Evolutionary conservation across 2,329 filamentous ascomycete genomes (phyloP).

Genomic region (Verruconis gallopava): DNA sequence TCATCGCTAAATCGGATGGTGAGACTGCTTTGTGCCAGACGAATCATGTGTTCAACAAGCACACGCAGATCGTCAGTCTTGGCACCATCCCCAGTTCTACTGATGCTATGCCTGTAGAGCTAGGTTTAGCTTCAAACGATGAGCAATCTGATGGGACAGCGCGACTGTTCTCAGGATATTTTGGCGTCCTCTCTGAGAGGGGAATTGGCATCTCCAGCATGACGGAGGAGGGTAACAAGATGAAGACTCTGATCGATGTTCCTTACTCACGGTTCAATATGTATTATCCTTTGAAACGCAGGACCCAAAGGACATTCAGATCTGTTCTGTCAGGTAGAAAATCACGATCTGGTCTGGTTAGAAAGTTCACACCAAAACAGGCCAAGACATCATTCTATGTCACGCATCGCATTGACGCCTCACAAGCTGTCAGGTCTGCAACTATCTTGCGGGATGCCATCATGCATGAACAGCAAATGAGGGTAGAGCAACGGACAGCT

Average conservation of each 20-base stretch:
- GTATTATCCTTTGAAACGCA: background rate
- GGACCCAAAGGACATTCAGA: background rate
- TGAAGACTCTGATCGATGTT: background rate
- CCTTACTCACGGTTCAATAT: background rate
- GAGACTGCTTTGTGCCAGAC: background rate
- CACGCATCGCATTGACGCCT: background rate
- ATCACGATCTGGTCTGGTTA: background rate
- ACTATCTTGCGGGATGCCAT: too few relatives aligned
- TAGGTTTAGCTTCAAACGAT: slow-evolving; percentile 14
- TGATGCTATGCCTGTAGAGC: slow-evolving; percentile 22
- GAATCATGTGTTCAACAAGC: background rate
- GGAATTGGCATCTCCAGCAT: slow-evolving; percentile 39
- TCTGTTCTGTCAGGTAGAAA: background rate
- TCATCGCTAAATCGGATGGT: slow-evolving; percentile 11
- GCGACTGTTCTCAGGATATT: slow-evolving; percentile 27
- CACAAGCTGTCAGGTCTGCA: too few relatives aligned
- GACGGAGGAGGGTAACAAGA: slow-evolving; percentile 3
- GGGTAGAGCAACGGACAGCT: too few relatives aligned
- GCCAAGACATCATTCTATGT: too few relatives aligned
- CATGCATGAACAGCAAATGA: too few relatives aligned
- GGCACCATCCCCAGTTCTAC: slow-evolving; percentile 33
- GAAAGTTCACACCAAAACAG: too few relatives aligned
- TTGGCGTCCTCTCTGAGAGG: slow-evolving; percentile 50
- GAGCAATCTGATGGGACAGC: slow-evolving; percentile 12
- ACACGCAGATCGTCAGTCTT: slow-evolving; percentile 20